phyloP scores from a whole-genome alignment of 208 protist species.

The Acanthamoeba culbertsoni region DNA sequence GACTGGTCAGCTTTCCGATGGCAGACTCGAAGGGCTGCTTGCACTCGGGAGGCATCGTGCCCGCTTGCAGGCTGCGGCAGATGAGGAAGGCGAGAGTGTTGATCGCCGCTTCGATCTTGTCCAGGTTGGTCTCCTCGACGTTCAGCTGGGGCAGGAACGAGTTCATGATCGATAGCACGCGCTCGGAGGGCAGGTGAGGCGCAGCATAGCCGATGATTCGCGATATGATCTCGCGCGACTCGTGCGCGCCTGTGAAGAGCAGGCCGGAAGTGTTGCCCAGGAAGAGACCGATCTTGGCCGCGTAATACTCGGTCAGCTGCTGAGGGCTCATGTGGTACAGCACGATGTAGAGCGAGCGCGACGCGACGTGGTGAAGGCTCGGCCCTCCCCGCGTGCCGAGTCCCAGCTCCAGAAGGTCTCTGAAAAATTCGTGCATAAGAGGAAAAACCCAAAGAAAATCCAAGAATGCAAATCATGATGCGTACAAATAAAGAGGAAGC shows the following conservation, averaged over 20 bases:
- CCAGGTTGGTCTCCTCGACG: not conserved
- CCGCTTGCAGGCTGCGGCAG: constrained; percentile 33
- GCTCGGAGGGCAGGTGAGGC: not conserved
- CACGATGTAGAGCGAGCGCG: constrained; percentile 5
- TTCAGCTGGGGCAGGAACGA: constrained; percentile 31
- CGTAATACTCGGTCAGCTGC: not conserved
- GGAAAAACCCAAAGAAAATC: too few relatives aligned
- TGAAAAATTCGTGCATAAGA: not conserved
- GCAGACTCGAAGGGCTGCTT: constrained; percentile 19
- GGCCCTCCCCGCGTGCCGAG: not conserved
- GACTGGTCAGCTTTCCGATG: not conserved
- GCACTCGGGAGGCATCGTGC: constrained; percentile 14
- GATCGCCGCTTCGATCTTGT: constrained; percentile 48
- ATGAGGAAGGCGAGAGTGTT: constrained; percentile 28
- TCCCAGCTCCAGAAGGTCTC: constrained; percentile 1
- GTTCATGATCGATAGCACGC: constrained; percentile 2
- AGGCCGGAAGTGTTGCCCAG: not conserved
- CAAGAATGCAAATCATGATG: too few relatives aligned
- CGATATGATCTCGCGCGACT: constrained; percentile 40
- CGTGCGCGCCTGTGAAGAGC: constrained; percentile 34
- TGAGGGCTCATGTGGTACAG: constrained; percentile 50
- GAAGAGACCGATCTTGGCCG: constrained; percentile 6
- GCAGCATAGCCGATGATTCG: constrained; percentile 17
- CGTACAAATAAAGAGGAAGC: not conserved
- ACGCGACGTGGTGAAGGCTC: constrained; percentile 13